Conservation (phyloP, 2,329 filamentous ascomycete genomes). For the Thermothelomyces thermophilus region DNA sequence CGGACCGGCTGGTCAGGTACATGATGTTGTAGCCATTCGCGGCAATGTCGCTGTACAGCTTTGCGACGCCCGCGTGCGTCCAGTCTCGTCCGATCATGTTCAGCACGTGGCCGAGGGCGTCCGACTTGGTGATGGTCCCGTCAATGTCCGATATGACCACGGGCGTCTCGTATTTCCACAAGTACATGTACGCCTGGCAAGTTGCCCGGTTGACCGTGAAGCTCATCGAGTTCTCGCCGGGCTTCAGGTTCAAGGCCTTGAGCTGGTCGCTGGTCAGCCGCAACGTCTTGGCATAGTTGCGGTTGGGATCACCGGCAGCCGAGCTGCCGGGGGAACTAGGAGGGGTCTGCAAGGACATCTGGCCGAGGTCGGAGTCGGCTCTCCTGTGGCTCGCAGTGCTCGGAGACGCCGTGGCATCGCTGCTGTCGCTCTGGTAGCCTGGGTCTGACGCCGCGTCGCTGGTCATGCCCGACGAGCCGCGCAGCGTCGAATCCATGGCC, state of each 20-base stretch:
- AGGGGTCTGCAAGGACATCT: conserved; percentile 52
- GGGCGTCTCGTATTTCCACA: conserved; percentile 85
- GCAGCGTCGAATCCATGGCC: conserved; percentile 46
- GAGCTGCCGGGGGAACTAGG: conserved; percentile 64
- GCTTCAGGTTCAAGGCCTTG: conserved; percentile 72
- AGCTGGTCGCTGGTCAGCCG: conserved; percentile 92
- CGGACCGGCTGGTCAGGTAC: conserved; percentile 90
- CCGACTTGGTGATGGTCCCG: conserved; percentile 96
- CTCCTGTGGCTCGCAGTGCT: conserved; percentile 48
- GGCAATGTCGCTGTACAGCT: conserved; percentile 91
- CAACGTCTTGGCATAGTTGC: conserved; percentile 94
- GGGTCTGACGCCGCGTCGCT: conserved; percentile 87
- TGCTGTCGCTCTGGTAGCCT: conserved; percentile 89
- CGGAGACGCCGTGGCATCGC: conserved; percentile 48
- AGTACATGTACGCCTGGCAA: conserved; percentile 85
- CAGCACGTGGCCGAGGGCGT: conserved; percentile 86
- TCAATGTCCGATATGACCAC: conserved; percentile 99
- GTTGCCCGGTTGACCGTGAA: conserved; percentile 95
- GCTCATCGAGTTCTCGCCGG: conserved; percentile 86
- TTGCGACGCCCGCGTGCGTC: conserved; percentile 95
- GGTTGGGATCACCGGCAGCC: conserved; percentile 60
- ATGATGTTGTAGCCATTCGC: conserved; percentile 98
- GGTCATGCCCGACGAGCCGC: conserved; percentile 44
- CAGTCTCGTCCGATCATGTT: conserved; percentile 97
- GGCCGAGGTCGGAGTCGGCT: conserved; percentile 60